phyloP scores from a whole-genome alignment of 768 basidiomycete genomes.

The Rhizopogon vesiculosus region DNA sequence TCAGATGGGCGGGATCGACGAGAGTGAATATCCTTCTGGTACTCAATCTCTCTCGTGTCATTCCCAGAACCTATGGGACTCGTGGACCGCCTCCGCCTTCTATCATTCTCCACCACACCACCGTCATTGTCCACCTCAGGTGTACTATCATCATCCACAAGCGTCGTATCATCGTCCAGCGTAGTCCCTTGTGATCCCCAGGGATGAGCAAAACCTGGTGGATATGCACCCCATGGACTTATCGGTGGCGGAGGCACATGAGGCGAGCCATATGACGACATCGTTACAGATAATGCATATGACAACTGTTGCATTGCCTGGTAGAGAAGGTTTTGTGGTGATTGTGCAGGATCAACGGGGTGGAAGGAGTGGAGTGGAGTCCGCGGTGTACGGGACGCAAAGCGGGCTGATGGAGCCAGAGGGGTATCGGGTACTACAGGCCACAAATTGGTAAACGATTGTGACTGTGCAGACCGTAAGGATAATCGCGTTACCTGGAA shows the following conservation, averaged over 20 bases:
- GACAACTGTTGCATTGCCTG: conserved; percentile 39
- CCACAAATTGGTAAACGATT: too few species aligned
- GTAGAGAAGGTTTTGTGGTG: conserved; percentile 31
- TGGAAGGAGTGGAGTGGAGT: conserved; percentile 15
- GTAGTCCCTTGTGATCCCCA: conserved; percentile 21
- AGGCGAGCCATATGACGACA: conserved; percentile 18
- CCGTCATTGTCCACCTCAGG: conserved; percentile 9
- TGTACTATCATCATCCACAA: background rate
- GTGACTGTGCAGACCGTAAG: too few species aligned
- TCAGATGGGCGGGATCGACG: conserved; percentile 6
- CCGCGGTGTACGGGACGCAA: background rate
- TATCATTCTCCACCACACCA: conserved; percentile 13
- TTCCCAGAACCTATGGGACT: conserved; percentile 11
- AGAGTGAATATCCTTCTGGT: background rate
- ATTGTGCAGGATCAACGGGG: conserved; percentile 26
- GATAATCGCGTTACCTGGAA: too few species aligned
- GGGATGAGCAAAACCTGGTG: conserved; percentile 14
- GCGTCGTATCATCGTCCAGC: conserved; percentile 27
- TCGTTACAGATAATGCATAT: conserved; percentile 30
- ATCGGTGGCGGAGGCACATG: background rate
- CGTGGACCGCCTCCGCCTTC: conserved; percentile 3
- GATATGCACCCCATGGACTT: conserved; percentile 4
- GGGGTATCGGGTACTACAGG: too few species aligned
- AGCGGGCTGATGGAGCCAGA: too few species aligned
- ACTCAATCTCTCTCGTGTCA: conserved; percentile 9